These are phyloP conservation scores for Neofusicoccum cordaticola DNA, from an alignment of 2,329 filamentous ascomycete species.

Conservation along the genomic window DNA sequence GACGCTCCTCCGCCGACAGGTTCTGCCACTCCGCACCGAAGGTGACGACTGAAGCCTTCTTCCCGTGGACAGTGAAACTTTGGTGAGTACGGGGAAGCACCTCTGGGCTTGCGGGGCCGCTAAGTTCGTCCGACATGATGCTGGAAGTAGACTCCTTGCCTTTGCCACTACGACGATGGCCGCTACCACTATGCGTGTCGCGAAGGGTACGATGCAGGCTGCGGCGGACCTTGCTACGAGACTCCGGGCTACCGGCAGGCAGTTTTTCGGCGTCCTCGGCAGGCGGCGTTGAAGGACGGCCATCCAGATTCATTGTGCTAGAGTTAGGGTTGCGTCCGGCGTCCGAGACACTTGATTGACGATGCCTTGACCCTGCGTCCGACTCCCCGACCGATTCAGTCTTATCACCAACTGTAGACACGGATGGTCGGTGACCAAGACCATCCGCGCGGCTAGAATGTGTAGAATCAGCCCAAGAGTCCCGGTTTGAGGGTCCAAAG, in stretches of 20 bases:
- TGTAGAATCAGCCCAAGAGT: neutral
- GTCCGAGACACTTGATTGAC: constrained; percentile 24
- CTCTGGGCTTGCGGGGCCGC: constrained; percentile 53
- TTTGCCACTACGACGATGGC: constrained; percentile 67
- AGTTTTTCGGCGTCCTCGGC: constrained; percentile 24
- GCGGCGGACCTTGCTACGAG: constrained; percentile 70
- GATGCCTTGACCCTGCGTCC: constrained; percentile 30
- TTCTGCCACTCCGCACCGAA: constrained; percentile 88
- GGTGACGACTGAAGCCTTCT: constrained; percentile 96
- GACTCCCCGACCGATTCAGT: constrained; percentile 29
- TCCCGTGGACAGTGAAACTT: constrained; percentile 94
- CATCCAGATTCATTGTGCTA: constrained; percentile 11
- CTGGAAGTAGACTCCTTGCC: constrained; percentile 70
- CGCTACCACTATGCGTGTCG: constrained; percentile 66
- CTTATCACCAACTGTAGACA: constrained; percentile 32
- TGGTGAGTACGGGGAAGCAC: constrained; percentile 75
- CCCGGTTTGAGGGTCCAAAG: constrained; percentile 26
- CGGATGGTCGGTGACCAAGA: constrained; percentile 28
- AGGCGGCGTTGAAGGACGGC: constrained; percentile 23
- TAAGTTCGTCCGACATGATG: constrained; percentile 34
- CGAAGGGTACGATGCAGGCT: constrained; percentile 87
- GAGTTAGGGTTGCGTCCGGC: neutral
- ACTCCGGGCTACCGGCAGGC: constrained; percentile 43
- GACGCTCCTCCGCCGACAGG: constrained; percentile 36
- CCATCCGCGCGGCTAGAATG: constrained; percentile 22